phyloP scores from a whole-genome alignment of 2,329 filamentous ascomycete genomes.

The Microsporum ferrugineum region DNA sequence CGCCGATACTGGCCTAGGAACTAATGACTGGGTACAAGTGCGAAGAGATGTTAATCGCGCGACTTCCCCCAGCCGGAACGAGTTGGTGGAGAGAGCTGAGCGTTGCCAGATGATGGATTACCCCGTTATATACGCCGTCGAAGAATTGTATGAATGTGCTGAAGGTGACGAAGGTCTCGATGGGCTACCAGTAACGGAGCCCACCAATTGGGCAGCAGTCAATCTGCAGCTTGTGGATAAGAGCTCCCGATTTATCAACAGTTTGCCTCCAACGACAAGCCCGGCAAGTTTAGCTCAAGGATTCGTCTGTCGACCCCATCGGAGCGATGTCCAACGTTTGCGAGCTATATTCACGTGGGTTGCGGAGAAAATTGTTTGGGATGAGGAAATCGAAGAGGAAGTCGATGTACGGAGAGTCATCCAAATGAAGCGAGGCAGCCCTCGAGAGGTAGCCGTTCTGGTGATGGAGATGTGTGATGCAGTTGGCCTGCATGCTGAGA shows the following conservation, averaged over 20 bases:
- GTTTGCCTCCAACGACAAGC: constrained; percentile 69
- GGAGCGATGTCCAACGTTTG: constrained; percentile 83
- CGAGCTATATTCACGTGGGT: constrained; percentile 97
- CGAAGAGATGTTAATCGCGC: constrained; percentile 90
- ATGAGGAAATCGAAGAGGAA: constrained; percentile 72
- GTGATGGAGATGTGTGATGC: constrained; percentile 90
- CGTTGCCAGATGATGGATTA: constrained; percentile 92
- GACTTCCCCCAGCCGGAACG: constrained; percentile 82
- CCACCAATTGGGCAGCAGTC: constrained; percentile 66
- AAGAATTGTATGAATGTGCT: constrained; percentile 71
- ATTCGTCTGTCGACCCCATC: constrained; percentile 86
- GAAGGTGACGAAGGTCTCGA: constrained; percentile 86
- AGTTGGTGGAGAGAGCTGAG: constrained; percentile 72
- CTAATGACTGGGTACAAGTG: constrained; percentile 87
- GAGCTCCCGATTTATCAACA: constrained; percentile 80
- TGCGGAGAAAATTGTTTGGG: constrained; percentile 88
- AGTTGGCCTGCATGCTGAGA: constrained; percentile 75
- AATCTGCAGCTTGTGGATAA: constrained; percentile 89
- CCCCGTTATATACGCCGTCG: constrained; percentile 75
- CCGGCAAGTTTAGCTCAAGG: constrained; percentile 73
- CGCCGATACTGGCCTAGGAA: constrained; percentile 56
- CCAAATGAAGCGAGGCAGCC: constrained; percentile 69
- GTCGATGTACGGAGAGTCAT: constrained; percentile 75
- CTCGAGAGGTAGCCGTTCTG: constrained; percentile 77
- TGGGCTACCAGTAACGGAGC: constrained; percentile 67